Percentiles rank a stretch among this genome's conserved stretches.
These are phyloP conservation scores for Microbotryum violaceum DNA, from an alignment of 1,284 basidiomycete species.

Conservation along the genomic window DNA sequence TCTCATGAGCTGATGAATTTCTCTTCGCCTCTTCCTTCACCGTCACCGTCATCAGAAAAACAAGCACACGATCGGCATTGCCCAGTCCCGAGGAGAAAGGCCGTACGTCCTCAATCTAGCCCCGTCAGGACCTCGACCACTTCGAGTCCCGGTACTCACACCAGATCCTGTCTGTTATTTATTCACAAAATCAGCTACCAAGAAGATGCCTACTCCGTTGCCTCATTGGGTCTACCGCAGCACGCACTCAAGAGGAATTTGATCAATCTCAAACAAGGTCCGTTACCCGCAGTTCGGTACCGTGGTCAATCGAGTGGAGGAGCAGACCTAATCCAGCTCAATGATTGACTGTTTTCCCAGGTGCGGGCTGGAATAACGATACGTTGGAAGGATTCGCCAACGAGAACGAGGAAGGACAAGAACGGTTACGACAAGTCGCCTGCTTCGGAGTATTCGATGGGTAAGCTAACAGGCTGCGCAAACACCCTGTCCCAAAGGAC, in stretches of 20 bases:
- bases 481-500: not conserved
- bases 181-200: constrained; percentile 49
- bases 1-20: not conserved
- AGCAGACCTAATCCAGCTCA: too few species aligned
- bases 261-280: constrained; percentile 51
- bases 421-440: constrained; percentile 54
- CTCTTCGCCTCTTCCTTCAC: not conserved
- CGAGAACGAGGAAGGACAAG: constrained; percentile 44
- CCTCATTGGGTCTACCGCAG: constrained; percentile 62
- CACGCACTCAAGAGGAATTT: constrained; percentile 61
- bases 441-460: constrained; percentile 86
- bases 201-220: constrained; percentile 73
- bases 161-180: too few species aligned
- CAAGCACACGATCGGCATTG: constrained; percentile 20
- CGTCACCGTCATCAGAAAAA: constrained; percentile 3
- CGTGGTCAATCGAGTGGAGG: too few species aligned
- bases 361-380: constrained; percentile 20
- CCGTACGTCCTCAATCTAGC: constrained; percentile 8
- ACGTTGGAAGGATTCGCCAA: constrained; percentile 43
- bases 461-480: constrained; percentile 43
- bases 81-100: constrained; percentile 28
- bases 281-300: constrained; percentile 34
- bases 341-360: not conserved
- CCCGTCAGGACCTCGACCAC: too few species aligned
- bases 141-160: too few species aligned